Conservation (phyloP, 2,329 filamentous ascomycete genomes). For the Ceratocystiopsis brevicomis region DNA sequence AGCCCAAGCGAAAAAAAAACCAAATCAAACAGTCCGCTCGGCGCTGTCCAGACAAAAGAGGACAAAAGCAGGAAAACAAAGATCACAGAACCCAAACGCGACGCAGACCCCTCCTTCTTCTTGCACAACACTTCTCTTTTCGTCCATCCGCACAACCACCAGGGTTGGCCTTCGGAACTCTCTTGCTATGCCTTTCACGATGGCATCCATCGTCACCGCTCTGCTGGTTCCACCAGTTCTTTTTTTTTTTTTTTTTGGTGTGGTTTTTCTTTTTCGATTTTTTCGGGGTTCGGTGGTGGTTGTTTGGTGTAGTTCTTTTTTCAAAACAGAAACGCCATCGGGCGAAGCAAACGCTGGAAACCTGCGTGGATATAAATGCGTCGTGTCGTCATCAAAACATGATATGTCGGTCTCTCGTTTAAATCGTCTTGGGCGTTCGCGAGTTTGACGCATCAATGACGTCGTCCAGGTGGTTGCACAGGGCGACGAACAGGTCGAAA, state of each 20-base stretch:
- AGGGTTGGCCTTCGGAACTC: conserved; percentile 1
- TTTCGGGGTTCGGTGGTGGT: neutral
- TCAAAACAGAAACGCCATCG: conserved; percentile 2
- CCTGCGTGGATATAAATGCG: neutral
- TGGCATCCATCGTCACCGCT: no score
- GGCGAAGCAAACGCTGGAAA: conserved; percentile 5
- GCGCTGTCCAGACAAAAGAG: conserved; percentile 24
- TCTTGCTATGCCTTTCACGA: neutral
- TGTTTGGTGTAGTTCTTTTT: neutral
- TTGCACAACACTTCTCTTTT: neutral
- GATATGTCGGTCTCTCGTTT: conserved; percentile 13
- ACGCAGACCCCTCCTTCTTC: neutral
- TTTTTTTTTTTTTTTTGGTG: neutral
- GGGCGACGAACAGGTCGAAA: conserved; percentile 94
- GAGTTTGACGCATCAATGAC: conserved; percentile 69
- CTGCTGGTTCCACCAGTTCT: neutral
- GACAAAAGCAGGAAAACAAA: neutral
- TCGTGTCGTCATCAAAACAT: conserved; percentile 6
- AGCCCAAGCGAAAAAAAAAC: neutral
- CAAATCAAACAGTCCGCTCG: conserved; percentile 20
- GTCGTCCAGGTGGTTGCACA: conserved; percentile 97
- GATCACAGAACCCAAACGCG: neutral
- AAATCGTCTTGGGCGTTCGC: conserved; percentile 38
- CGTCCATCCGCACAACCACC: conserved; percentile 2
- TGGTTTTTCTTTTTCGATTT: neutral